Evolutionary conservation across 192 early-diverging fungal species (phyloP), one percentile per base, ranked within the genome.

Genomic region (Coemansia sp.): DNA sequence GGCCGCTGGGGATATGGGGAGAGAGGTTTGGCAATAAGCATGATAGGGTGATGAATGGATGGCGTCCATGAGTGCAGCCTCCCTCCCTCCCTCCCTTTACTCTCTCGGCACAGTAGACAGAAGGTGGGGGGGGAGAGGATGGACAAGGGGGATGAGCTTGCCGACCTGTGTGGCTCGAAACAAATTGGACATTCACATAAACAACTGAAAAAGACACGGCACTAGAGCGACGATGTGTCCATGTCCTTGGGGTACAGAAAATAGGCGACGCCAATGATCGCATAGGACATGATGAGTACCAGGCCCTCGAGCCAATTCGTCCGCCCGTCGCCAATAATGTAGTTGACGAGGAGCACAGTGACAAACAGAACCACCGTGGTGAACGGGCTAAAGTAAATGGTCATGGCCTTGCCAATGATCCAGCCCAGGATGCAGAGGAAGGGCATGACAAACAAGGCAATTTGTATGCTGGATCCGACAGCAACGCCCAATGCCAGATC

Each of bases 261-360:
- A 52, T 88, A 92, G 5, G 88, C 90, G 16, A 89, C 76, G 17
- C 80, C 85, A 40, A 98, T 80, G 38, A 98, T 90, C 16, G 81
- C 33, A 75, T 96, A 98, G 0, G 86, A 77, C 5, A 77, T 80
- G 27, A 98, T 63, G 21, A 95, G 64, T 67, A 92, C 80, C 27
- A 78, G 77, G 6, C 94, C 94, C 64, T 92, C 91, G 12, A 98
- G 74, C 91, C 90, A 98, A 67, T 96, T 93, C 5, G 85, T 86
- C 35, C 85, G 60, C 10, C 95, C 95, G 60, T 96, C 93, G 45
- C 77, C 77, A 61, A 87, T 82, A 12, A 88, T 64, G 51, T 86
- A 86, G 59, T 87, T 87, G 30, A 85, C 82, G n/a, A 91, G 75
- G 31, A 90, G 57, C 19, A 87, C 86, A 4, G 80, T 80, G 28